Conservation (phyloP, 495 filamentous ascomycete species). For the Cercophora samala region DNA sequence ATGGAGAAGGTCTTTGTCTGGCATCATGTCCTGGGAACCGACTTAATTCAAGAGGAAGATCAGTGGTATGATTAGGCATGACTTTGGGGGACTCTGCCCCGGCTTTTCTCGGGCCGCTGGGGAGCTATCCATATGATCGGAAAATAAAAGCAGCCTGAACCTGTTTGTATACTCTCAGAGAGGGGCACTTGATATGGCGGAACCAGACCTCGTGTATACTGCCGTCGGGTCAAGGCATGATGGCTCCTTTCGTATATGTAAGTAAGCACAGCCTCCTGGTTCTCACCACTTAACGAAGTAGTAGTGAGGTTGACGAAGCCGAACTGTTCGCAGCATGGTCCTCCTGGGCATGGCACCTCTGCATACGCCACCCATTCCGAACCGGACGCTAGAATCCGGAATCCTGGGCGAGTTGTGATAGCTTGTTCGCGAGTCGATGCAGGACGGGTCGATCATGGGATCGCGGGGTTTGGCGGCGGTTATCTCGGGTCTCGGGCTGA, state of each 20-base stretch:
- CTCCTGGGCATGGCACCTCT: not conserved
- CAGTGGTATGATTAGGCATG: not conserved
- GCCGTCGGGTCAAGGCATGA: not conserved
- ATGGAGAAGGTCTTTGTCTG: not conserved
- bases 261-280: not conserved
- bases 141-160: conserved; percentile 7
- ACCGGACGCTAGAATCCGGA: conserved; percentile 1
- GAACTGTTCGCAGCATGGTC: not conserved
- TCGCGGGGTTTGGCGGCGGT: not conserved
- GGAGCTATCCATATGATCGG: not conserved
- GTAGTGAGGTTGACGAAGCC: not conserved
- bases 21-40: not conserved
- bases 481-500: conserved; percentile 1
- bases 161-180: not conserved
- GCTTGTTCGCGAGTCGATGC: conserved; percentile 6
- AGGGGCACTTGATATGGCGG: not conserved
- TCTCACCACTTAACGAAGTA: not conserved
- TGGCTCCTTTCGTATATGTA: not conserved
- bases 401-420: not conserved
- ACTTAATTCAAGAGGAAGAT: not conserved
- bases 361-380: conserved; percentile 10
- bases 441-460: conserved; percentile 10
- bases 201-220: not conserved
- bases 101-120: conserved; percentile 9
- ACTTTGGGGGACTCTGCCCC: not conserved